phyloP scores from a whole-genome alignment of 805 yeast genomes.

The Barnettozyma populi region DNA sequence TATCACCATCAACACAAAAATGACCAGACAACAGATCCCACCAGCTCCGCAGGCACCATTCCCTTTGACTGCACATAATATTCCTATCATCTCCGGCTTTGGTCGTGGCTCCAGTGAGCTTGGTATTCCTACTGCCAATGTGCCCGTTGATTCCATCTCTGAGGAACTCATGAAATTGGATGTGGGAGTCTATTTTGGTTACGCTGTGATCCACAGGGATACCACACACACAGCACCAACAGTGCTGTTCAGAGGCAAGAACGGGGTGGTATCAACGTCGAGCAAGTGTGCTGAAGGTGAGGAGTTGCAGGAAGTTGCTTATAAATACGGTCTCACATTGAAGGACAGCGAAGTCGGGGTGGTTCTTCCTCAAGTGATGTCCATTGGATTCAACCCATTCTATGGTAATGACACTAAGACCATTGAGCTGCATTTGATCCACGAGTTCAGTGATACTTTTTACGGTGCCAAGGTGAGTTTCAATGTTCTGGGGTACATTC shows the following conservation, averaged over 20 bases:
- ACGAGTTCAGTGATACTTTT: constrained; percentile 59
- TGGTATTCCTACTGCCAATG: constrained; percentile 94
- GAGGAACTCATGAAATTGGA: constrained; percentile 35
- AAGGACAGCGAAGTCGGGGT: constrained; percentile 33
- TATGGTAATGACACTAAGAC: constrained; percentile 75
- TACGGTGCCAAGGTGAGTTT: constrained; percentile 77
- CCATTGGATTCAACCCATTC: constrained; percentile 94
- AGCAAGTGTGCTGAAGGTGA: constrained; percentile 22
- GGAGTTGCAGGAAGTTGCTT: constrained; percentile 40
- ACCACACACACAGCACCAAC: not conserved
- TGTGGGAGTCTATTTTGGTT: constrained; percentile 92
- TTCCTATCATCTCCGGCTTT: constrained; percentile 70
- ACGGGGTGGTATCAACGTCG: constrained; percentile 14
- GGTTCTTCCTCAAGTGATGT: constrained; percentile 84
- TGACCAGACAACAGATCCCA: constrained; percentile 33
- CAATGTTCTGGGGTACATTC: constrained; percentile 76
- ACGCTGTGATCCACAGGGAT: constrained; percentile 35
- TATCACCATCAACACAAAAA: not conserved
- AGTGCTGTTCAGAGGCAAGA: constrained; percentile 2
- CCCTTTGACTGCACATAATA: constrained; percentile 42
- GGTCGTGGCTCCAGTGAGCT: constrained; percentile 93
- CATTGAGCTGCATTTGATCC: constrained; percentile 83
- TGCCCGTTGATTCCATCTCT: constrained; percentile 49
- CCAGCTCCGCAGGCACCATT: constrained; percentile 37
- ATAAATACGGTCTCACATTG: constrained; percentile 57